A percentile compares a stretch with the other conserved stretches of the same genome.
Evolutionary conservation across 495 filamentous ascomycete genomes (phyloP).

Genomic region (Pyrenopolyporus hunteri): DNA sequence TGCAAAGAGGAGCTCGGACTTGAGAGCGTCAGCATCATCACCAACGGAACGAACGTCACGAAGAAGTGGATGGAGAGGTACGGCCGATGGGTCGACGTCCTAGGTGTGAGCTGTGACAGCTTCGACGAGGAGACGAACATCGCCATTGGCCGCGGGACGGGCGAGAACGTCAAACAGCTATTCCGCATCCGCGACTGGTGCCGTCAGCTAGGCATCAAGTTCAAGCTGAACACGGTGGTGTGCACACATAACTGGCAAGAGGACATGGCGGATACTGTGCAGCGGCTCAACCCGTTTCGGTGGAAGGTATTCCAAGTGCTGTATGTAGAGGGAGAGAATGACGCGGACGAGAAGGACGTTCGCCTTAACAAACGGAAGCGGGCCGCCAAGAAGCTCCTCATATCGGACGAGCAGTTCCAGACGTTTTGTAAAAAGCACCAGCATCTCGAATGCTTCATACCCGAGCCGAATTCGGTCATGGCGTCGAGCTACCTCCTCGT

Average conservation of each 20-base stretch:
- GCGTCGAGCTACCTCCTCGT: constrained; percentile 58
- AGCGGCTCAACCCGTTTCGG: constrained; percentile 55
- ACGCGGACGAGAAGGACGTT: constrained; percentile 44
- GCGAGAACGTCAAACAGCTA: constrained; percentile 53
- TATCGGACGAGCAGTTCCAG: constrained; percentile 56
- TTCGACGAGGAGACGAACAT: constrained; percentile 60
- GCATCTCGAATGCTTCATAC: constrained; percentile 51
- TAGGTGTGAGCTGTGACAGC: constrained; percentile 64
- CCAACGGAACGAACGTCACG: constrained; percentile 59
- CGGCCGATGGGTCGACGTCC: constrained; percentile 57
- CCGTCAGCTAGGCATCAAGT: constrained; percentile 54
- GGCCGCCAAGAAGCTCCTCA: constrained; percentile 54
- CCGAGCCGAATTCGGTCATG: constrained; percentile 61
- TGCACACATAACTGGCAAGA: constrained; percentile 57
- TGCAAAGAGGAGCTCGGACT: constrained; percentile 58
- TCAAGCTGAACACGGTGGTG: constrained; percentile 67
- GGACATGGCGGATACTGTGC: constrained; percentile 58
- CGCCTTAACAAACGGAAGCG: constrained; percentile 36
- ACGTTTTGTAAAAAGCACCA: constrained; percentile 56
- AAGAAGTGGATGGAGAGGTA: constrained; percentile 50
- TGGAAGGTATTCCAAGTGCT: constrained; percentile 68
- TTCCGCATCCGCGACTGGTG: constrained; percentile 54
- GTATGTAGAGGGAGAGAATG: constrained; percentile 62
- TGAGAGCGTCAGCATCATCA: constrained; percentile 60
- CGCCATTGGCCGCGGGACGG: constrained; percentile 57